Evolutionary conservation across 1,284 basidiomycete species (phyloP).

Genomic region (Schizophyllum commune): DNA sequence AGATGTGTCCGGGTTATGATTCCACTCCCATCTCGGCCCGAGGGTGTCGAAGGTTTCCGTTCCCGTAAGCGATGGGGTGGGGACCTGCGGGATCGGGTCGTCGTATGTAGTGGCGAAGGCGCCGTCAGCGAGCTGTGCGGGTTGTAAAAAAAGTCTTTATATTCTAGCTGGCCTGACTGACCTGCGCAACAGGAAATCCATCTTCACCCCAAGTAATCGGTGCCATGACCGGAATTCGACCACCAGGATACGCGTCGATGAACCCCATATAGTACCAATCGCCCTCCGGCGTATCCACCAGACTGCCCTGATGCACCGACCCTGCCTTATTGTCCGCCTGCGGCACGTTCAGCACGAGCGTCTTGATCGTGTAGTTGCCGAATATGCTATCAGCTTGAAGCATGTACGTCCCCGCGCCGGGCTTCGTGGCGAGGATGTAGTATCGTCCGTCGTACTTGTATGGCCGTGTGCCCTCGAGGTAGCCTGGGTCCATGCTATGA

Average conservation of each 20-base stretch:
- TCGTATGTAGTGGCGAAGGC: conserved; percentile 12
- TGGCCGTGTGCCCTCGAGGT: conserved; percentile 13
- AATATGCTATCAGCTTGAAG: conserved; percentile 10
- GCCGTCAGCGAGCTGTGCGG: conserved; percentile 13
- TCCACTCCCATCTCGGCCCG: conserved; percentile 20
- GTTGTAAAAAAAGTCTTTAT: no score
- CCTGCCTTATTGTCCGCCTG: conserved; percentile 6
- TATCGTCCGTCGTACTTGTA: conserved; percentile 15
- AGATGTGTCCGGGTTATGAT: conserved; percentile 19
- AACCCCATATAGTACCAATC: conserved; percentile 15
- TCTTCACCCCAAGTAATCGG: conserved; percentile 15
- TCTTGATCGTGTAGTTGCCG: conserved; percentile 11
- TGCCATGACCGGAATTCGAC: conserved; percentile 13
- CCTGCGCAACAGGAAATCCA: conserved; percentile 12
- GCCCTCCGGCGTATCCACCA: conserved; percentile 11
- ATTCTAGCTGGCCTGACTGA: no score
- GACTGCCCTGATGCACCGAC: conserved; percentile 12
- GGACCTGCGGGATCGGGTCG: conserved; percentile 8
- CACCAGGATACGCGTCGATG: conserved; percentile 14
- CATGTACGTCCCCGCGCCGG: conserved; percentile 8
- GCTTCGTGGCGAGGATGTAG: conserved; percentile 14
- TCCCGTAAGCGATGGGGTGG: conserved; percentile 10
- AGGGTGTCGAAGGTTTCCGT: conserved; percentile 15
- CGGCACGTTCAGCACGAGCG: conserved; percentile 4
- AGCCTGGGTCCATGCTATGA: background rate